These are phyloP conservation scores for Excoecaria agallocha DNA, from an alignment of 345 rosid genomes.

Conservation along the genomic window DNA sequence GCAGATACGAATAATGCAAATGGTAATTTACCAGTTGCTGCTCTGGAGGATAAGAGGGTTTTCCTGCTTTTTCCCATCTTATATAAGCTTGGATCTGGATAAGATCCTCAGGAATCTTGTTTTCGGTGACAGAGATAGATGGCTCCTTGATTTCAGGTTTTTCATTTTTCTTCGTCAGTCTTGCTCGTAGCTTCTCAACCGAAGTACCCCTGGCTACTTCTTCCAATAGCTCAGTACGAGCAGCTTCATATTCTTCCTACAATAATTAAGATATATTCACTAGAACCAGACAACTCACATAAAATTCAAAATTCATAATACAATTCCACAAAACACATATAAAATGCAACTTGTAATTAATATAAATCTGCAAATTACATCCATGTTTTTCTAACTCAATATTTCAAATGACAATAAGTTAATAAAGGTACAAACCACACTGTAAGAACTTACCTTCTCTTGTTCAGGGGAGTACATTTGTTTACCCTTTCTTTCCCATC, in stretches of 20 bases:
- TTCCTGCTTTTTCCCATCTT: slow-evolving; percentile 81
- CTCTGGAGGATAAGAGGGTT: slow-evolving; percentile 58
- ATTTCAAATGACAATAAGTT: neutral
- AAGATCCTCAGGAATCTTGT: slow-evolving; percentile 55
- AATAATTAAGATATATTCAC: neutral
- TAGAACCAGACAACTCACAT: neutral
- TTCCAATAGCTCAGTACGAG: slow-evolving; percentile 79
- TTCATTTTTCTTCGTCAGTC: slow-evolving; percentile 51
- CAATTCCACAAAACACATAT: neutral
- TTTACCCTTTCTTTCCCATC: slow-evolving; percentile 99
- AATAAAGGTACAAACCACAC: neutral
- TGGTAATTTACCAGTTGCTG: slow-evolving; percentile 43
- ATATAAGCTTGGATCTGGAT: slow-evolving; percentile 61
- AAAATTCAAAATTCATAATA: neutral
- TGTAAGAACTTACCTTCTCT: slow-evolving; percentile 52
- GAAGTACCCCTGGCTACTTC: slow-evolving; percentile 79
- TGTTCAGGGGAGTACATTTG: slow-evolving; percentile 74
- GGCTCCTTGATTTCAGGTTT: slow-evolving; percentile 41
- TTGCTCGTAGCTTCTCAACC: slow-evolving; percentile 66
- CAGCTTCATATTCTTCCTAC: slow-evolving; percentile 94
- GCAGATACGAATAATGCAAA: neutral
- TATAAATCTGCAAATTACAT: neutral
- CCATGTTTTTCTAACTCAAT: neutral
- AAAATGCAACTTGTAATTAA: neutral
- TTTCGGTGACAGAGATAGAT: slow-evolving; percentile 30